phyloP scores from a whole-genome alignment of 495 filamentous ascomycete species.

The Hamigera avellanea region DNA sequence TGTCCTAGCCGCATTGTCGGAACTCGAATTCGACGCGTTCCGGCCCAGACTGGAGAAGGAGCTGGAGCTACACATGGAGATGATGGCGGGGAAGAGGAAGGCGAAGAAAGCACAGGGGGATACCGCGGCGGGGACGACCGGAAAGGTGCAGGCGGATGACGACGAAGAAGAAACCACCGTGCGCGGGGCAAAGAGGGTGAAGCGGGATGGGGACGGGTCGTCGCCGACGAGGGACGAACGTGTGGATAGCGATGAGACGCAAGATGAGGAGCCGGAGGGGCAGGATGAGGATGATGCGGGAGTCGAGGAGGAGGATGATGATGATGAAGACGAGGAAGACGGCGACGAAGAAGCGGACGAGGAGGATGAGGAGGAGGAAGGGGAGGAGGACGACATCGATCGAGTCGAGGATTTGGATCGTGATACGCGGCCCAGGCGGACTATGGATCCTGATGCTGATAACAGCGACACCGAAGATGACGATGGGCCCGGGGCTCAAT shows the following conservation, averaged over 20 bases:
- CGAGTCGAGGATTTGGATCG: constrained; percentile 50
- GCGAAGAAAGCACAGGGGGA: constrained; percentile 41
- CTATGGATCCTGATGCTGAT: constrained; percentile 26
- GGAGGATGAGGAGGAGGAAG: constrained; percentile 25
- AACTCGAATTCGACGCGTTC: constrained; percentile 76
- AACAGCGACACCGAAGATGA: constrained; percentile 29
- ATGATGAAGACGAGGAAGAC: constrained; percentile 39
- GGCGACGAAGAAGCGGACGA: constrained; percentile 28
- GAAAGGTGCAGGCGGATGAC: constrained; percentile 21
- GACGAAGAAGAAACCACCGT: constrained; percentile 30
- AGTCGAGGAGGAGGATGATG: constrained; percentile 44
- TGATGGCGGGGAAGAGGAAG: constrained; percentile 55
- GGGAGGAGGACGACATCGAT: constrained; percentile 47
- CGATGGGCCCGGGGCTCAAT: constrained; percentile 23
- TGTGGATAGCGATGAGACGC: constrained; percentile 42
- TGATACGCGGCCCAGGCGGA: constrained; percentile 12
- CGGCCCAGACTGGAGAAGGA: constrained; percentile 49
- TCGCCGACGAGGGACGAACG: constrained; percentile 30
- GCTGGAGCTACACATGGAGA: constrained; percentile 45
- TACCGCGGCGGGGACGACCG: constrained; percentile 8
- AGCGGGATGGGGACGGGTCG: constrained; percentile 35
- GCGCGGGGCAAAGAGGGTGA: constrained; percentile 41
- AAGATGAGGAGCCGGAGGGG: constrained; percentile 41
- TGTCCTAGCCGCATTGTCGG: constrained; percentile 69
- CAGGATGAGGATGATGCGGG: constrained; percentile 41